Evolutionary conservation across 1,284 basidiomycete species (phyloP).

Genomic region (Ceratobasidium sp.): DNA sequence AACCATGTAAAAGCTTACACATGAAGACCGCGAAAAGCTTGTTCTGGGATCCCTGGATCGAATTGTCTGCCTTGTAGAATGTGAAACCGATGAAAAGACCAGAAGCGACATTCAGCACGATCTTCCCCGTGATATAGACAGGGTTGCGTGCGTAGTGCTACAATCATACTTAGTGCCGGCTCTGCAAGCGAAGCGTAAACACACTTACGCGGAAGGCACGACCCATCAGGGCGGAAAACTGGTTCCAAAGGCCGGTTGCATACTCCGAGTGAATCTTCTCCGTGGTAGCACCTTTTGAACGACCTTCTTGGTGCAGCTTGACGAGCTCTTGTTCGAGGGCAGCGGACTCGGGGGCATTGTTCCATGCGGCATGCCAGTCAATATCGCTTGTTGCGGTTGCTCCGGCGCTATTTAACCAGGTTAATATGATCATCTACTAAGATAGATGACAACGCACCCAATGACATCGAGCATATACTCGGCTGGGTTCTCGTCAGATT

Average conservation of each 20-base stretch:
- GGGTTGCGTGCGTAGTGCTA: slow-evolving; percentile 66
- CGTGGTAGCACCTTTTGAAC: slow-evolving; percentile 22
- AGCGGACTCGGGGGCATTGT: slow-evolving; percentile 14
- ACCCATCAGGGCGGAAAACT: slow-evolving; percentile 59
- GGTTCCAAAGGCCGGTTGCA: slow-evolving; percentile 59
- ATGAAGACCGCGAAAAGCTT: slow-evolving; percentile 70
- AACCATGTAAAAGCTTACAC: slow-evolving; percentile 48
- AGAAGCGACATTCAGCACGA: slow-evolving; percentile 52
- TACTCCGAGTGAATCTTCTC: slow-evolving; percentile 55
- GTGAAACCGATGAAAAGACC: slow-evolving; percentile 71
- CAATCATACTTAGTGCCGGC: not conserved
- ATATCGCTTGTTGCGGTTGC: slow-evolving; percentile 31
- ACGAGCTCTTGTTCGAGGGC: slow-evolving; percentile 37
- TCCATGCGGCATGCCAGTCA: slow-evolving; percentile 37
- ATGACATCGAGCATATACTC: slow-evolving; percentile 49
- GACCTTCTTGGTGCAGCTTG: slow-evolving; percentile 1
- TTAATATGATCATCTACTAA: slow-evolving; percentile 58
- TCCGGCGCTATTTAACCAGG: slow-evolving; percentile 6
- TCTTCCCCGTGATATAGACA: slow-evolving; percentile 78
- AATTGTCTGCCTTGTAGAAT: slow-evolving; percentile 71
- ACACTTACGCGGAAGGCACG: slow-evolving; percentile 55
- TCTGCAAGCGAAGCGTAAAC: not conserved
- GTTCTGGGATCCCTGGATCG: slow-evolving; percentile 78
- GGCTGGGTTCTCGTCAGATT: slow-evolving; percentile 53
- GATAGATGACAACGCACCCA: slow-evolving; percentile 37